A percentile compares a stretch with the other conserved stretches of the same genome.
phyloP scores from a whole-genome alignment of 2,329 filamentous ascomycete species.

The Neurospora sp. region DNA sequence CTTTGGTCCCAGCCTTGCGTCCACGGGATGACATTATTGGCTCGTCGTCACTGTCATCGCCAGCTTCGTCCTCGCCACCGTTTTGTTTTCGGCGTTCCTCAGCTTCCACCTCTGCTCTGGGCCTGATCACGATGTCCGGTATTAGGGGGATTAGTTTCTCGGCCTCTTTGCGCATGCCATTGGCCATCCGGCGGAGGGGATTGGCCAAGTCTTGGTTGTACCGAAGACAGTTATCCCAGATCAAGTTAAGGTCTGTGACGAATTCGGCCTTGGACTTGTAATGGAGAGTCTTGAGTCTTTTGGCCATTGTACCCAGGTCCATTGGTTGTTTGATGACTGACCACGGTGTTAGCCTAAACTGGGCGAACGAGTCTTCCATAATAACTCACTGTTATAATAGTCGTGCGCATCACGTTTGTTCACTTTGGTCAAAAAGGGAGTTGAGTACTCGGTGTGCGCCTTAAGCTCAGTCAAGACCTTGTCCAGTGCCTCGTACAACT shows the following conservation, averaged over 20 bases:
- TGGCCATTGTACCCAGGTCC: slow-evolving; percentile 97
- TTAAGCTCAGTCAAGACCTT: slow-evolving; percentile 97
- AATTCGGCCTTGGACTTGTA: slow-evolving; percentile 93
- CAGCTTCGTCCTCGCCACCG: slow-evolving; percentile 71
- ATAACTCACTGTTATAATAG: slow-evolving; percentile 69
- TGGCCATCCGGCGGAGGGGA: slow-evolving; percentile 81
- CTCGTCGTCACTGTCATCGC: slow-evolving; percentile 90
- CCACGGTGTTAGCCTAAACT: slow-evolving; percentile 3
- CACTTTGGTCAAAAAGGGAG: slow-evolving; percentile 87
- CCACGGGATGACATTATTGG: slow-evolving; percentile 97
- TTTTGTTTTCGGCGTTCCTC: slow-evolving; percentile 79
- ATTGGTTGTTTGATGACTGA: slow-evolving; percentile 90
- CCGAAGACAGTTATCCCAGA: slow-evolving; percentile 93
- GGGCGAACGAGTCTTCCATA: not conserved
- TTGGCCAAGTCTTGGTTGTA: slow-evolving; percentile 90
- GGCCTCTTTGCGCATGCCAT: slow-evolving; percentile 94
- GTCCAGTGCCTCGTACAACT: slow-evolving; percentile 91
- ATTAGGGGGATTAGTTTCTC: slow-evolving; percentile 94
- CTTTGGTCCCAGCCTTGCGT: slow-evolving; percentile 72
- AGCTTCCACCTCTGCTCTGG: slow-evolving; percentile 88
- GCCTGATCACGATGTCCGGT: slow-evolving; percentile 81
- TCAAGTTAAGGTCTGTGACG: slow-evolving; percentile 83
- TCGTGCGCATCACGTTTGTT: slow-evolving; percentile 96
- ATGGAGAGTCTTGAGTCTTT: slow-evolving; percentile 75
- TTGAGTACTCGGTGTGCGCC: slow-evolving; percentile 93